Percentiles rank a stretch among this genome's conserved stretches.
Evolutionary conservation across 2,329 filamentous ascomycete genomes (phyloP).

Genomic region (Botrytis aclada): DNA sequence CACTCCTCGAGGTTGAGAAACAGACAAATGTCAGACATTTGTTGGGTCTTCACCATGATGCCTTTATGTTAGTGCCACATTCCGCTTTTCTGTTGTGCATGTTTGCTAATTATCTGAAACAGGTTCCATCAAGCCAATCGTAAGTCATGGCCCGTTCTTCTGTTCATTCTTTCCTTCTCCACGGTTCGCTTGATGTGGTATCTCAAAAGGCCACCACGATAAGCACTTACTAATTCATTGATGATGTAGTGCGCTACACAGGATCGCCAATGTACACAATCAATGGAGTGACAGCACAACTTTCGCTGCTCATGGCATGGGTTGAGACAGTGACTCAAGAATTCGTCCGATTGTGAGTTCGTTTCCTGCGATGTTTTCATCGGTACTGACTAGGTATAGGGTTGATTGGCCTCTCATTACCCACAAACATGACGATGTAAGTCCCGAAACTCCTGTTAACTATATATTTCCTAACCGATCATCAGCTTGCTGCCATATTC

Average conservation of each 20-base stretch:
- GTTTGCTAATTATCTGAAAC: background rate
- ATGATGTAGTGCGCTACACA: slow-evolving; percentile 14
- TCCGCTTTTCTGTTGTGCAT: too few relatives aligned
- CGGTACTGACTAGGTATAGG: slow-evolving; percentile 9
- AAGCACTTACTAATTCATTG: background rate
- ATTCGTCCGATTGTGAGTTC: slow-evolving; percentile 21
- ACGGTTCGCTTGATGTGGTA: background rate
- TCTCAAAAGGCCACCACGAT: too few relatives aligned
- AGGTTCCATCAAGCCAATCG: slow-evolving; percentile 49
- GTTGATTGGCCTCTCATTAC: slow-evolving; percentile 52
- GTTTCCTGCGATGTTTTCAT: background rate
- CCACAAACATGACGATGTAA: slow-evolving; percentile 54
- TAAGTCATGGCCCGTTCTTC: background rate
- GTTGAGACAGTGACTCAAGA: slow-evolving; percentile 16
- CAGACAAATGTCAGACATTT: slow-evolving; percentile 54
- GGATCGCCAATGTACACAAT: slow-evolving; percentile 18
- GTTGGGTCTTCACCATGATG: slow-evolving; percentile 45
- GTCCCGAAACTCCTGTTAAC: slow-evolving; percentile 22
- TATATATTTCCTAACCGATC: slow-evolving; percentile 16
- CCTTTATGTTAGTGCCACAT: slow-evolving; percentile 25
- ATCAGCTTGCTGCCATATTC: slow-evolving; percentile 39
- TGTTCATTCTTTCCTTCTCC: background rate
- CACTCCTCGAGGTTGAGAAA: slow-evolving; percentile 50
- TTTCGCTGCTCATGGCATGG: slow-evolving; percentile 19
- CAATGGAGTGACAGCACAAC: slow-evolving; percentile 16